These are phyloP conservation scores for Candida nemodendra DNA, from an alignment of 805 yeast species.

Conservation along the genomic window DNA sequence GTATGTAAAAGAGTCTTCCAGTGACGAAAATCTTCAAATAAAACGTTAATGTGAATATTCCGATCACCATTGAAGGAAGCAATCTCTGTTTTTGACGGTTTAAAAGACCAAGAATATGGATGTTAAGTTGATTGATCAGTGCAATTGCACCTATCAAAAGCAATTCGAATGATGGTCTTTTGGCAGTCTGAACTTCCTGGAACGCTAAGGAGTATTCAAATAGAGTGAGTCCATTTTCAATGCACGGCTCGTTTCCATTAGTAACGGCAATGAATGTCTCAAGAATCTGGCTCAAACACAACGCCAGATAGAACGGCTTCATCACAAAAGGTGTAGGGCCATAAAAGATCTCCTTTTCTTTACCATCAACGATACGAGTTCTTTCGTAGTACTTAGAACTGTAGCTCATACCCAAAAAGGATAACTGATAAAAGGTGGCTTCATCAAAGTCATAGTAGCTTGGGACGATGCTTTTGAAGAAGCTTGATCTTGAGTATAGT, in stretches of 20 bases:
- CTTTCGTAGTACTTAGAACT: constrained; percentile 20
- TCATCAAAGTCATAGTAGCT: constrained; percentile 26
- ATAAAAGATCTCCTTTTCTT: constrained; percentile 19
- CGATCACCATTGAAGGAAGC: constrained; percentile 61
- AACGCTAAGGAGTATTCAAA: constrained; percentile 76
- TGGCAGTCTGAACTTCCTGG: constrained; percentile 61
- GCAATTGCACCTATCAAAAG: constrained; percentile 54
- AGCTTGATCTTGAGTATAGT: constrained; percentile 18
- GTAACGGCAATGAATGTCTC: constrained; percentile 65
- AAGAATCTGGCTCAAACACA: constrained; percentile 60
- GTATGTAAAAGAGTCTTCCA: constrained; percentile 48
- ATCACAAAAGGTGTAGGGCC: constrained; percentile 50
- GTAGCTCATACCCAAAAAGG: constrained; percentile 31
- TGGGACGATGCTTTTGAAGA: constrained; percentile 14
- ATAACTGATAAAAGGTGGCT: constrained; percentile 18
- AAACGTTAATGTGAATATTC: constrained; percentile 49
- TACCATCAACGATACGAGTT: constrained; percentile 1
- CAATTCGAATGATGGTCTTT: constrained; percentile 52
- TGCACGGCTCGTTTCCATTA: constrained; percentile 53
- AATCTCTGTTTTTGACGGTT: constrained; percentile 55
- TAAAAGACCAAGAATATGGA: constrained; percentile 62
- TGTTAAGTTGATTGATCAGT: constrained; percentile 53
- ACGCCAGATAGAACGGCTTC: constrained; percentile 57
- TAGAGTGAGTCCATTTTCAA: constrained; percentile 67
- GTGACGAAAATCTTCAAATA: constrained; percentile 39